These are phyloP conservation scores for Eucalyptus marginata DNA, from an alignment of 345 rosid species.

Conservation along the genomic window DNA sequence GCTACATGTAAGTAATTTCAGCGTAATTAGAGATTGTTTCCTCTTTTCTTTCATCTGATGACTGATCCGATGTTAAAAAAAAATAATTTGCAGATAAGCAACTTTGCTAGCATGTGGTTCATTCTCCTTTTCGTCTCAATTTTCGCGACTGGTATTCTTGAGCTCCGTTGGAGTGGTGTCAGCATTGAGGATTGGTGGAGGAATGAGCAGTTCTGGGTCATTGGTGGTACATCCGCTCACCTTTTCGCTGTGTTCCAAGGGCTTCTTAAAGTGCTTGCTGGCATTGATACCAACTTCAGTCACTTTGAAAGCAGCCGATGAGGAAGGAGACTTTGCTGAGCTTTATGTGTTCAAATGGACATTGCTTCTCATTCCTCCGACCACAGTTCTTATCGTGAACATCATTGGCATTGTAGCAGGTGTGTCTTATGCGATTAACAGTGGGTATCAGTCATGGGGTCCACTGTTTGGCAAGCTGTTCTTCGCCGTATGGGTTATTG, in stretches of 20 bases:
- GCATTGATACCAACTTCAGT: constrained; percentile 95
- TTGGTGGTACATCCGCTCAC: constrained; percentile 98
- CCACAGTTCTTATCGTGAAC: constrained; percentile 84
- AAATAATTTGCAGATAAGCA: constrained; percentile 61
- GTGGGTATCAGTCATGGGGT: constrained; percentile 99
- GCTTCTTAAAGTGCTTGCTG: constrained; percentile 90
- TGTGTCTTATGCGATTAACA: constrained; percentile 89
- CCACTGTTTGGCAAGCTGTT: constrained; percentile 95
- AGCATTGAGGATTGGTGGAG: constrained; percentile 99
- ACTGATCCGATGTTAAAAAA: not conserved
- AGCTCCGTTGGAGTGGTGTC: constrained; percentile 94
- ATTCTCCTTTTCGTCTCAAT: constrained; percentile 91
- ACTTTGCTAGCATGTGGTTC: constrained; percentile 96
- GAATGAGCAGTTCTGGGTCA: constrained; percentile 99
- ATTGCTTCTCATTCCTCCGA: constrained; percentile 94
- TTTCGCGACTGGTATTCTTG: constrained; percentile 78
- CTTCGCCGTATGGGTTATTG: constrained; percentile 96
- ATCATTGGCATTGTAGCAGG: constrained; percentile 97
- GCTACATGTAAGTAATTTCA: not conserved
- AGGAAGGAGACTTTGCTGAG: constrained; percentile 93
- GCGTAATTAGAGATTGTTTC: not conserved
- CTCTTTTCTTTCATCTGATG: not conserved
- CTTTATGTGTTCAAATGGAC: constrained; percentile 99
- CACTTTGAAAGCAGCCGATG: constrained; percentile 90
- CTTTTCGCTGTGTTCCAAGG: constrained; percentile 99